These are phyloP conservation scores for Polyporus arcularius DNA, from an alignment of 768 basidiomycete species.

Conservation along the genomic window DNA sequence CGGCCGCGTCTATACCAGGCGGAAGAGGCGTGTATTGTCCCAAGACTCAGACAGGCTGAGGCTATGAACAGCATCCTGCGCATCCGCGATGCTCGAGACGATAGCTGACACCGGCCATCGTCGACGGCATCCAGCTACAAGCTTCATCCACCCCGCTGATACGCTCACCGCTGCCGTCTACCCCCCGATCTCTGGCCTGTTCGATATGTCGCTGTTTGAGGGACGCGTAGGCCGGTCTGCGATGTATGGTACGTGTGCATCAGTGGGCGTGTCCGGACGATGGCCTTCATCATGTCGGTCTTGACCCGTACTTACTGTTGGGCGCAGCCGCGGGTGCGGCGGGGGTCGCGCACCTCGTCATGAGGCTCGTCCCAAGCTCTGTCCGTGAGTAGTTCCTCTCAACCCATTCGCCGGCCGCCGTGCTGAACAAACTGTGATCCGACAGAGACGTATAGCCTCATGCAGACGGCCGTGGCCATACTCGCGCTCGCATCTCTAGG, in stretches of 20 bases:
- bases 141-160: background rate
- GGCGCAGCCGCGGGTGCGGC: constrained; percentile 21
- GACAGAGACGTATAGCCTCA: constrained; percentile 32
- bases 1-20: constrained; percentile 6
- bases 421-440: background rate
- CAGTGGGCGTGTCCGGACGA: background rate
- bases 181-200: background rate
- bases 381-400: constrained; percentile 16
- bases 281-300: too few species aligned
- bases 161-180: background rate
- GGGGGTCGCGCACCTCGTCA: constrained; percentile 22
- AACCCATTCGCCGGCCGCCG: background rate
- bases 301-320: background rate
- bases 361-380: constrained; percentile 19
- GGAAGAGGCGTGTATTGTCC: constrained; percentile 4
- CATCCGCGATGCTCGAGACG: background rate
- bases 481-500: constrained; percentile 66
- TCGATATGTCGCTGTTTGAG: constrained; percentile 19
- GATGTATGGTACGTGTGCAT: constrained; percentile 14
- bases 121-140: background rate
- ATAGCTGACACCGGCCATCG: background rate
- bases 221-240: constrained; percentile 17
- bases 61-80: constrained; percentile 6
- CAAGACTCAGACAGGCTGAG: background rate
- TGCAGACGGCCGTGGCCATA: constrained; percentile 74